phyloP scores from a whole-genome alignment of 495 filamentous ascomycete genomes.

The Penicillium daleae region DNA sequence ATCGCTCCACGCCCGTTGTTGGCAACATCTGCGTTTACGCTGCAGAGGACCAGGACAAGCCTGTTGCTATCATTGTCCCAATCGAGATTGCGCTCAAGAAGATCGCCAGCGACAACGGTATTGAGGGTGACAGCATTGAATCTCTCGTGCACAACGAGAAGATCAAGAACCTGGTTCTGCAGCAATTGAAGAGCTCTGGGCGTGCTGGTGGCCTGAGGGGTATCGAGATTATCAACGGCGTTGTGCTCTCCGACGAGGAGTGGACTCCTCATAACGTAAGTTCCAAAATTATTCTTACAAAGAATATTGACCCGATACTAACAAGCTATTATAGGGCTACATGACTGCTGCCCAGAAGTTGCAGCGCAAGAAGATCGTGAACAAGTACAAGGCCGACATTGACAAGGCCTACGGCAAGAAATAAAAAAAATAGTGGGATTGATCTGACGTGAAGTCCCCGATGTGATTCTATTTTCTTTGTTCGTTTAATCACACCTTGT shows the following conservation, averaged over 20 bases:
- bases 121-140: conserved; percentile 72
- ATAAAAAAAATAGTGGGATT: conserved; percentile 24
- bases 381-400: conserved; percentile 49
- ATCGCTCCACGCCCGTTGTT: conserved; percentile 82
- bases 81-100: conserved; percentile 84
- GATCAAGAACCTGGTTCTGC: conserved; percentile 75
- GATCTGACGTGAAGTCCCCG: conserved; percentile 6
- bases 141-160: conserved; percentile 83
- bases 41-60: conserved; percentile 76
- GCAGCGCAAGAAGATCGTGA: conserved; percentile 57
- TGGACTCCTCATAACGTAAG: conserved; percentile 97
- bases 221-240: conserved; percentile 91
- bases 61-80: conserved; percentile 92
- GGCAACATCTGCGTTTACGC: conserved; percentile 96
- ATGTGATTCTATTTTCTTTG: conserved; percentile 7
- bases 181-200: conserved; percentile 78
- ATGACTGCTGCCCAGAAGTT: conserved; percentile 61
- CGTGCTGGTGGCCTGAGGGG: conserved; percentile 75
- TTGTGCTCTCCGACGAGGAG: conserved; percentile 92
- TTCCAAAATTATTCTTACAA: conserved; percentile 17
- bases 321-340: conserved; percentile 43
- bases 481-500: conserved; percentile 2
- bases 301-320: conserved; percentile 16
- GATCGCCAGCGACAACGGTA: conserved; percentile 71
- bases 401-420: conserved; percentile 55